Evolutionary conservation across 805 yeast genomes (phyloP).

Genomic region (Saccharomycopsis synnaedendra): DNA sequence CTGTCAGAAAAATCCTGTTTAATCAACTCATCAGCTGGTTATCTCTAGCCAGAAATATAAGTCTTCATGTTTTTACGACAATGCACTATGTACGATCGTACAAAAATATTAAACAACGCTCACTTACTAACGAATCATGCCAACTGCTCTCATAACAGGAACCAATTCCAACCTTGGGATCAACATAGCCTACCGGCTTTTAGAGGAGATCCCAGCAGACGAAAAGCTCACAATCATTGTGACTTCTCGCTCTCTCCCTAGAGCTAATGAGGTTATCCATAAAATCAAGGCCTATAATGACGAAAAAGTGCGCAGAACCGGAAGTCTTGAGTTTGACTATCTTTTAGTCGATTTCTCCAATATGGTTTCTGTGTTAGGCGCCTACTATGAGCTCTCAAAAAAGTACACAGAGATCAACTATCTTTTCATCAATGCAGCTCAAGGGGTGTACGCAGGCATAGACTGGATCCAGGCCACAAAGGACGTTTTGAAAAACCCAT

Average conservation of each 20-base stretch:
- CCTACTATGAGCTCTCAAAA: slow-evolving; percentile 56
- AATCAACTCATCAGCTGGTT: no score
- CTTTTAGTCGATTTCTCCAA: slow-evolving; percentile 79
- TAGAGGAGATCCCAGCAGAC: slow-evolving; percentile 44
- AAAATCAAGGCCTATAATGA: slow-evolving; percentile 37
- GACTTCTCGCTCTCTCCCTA: slow-evolving; percentile 80
- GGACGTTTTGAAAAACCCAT: slow-evolving; percentile 55
- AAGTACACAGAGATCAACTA: slow-evolving; percentile 63
- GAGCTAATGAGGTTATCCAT: slow-evolving; percentile 65
- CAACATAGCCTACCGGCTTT: slow-evolving; percentile 70
- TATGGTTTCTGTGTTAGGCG: slow-evolving; percentile 75
- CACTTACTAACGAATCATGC: slow-evolving; percentile 16
- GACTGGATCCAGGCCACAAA: slow-evolving; percentile 73
- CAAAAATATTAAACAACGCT: not conserved
- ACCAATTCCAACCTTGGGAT: slow-evolving; percentile 53
- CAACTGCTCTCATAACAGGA: slow-evolving; percentile 32
- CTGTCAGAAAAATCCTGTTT: no score
- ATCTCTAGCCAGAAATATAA: no score
- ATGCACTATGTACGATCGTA: no score
- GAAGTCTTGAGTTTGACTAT: slow-evolving; percentile 73
- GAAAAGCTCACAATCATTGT: slow-evolving; percentile 66
- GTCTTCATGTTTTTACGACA: no score
- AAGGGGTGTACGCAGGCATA: slow-evolving; percentile 76
- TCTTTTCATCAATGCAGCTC: slow-evolving; percentile 81
- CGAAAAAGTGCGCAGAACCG: slow-evolving; percentile 27